Percentiles rank a stretch among this genome's conserved stretches.
phyloP scores from a whole-genome alignment of 2,329 filamentous ascomycete species.

The Fusarium papillatum region DNA sequence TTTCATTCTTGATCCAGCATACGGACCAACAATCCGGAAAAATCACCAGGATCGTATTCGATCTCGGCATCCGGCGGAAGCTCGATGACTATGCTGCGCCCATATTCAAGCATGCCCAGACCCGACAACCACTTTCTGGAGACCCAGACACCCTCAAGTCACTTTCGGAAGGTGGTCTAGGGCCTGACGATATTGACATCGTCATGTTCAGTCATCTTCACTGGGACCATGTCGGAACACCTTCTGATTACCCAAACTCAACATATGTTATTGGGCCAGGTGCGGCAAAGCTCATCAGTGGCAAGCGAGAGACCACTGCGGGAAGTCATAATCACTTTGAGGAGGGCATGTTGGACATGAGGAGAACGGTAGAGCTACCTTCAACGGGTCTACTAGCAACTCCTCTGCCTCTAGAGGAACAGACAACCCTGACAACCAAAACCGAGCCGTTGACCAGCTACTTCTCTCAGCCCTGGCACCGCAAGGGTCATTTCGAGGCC shows the following conservation, averaged over 20 bases:
- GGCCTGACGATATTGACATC: conserved; percentile 8
- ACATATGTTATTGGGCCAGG: conserved; percentile 19
- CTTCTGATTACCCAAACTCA: conserved; percentile 14
- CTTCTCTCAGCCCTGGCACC: conserved; percentile 2
- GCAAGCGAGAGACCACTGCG: background rate
- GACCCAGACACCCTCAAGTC: background rate
- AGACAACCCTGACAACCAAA: background rate
- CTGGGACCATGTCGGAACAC: conserved; percentile 27
- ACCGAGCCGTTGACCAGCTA: background rate
- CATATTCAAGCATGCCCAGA: conserved; percentile 11
- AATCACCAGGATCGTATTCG: conserved; percentile 13
- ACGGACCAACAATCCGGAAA: background rate
- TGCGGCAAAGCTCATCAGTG: conserved; percentile 6
- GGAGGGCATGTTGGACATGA: conserved; percentile 2
- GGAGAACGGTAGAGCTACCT: conserved; percentile 13
- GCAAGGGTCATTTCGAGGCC: background rate
- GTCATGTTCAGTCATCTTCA: conserved; percentile 27
- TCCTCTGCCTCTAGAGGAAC: conserved; percentile 5
- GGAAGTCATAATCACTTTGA: conserved; percentile 22
- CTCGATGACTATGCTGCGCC: conserved; percentile 5
- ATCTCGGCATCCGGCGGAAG: conserved; percentile 15
- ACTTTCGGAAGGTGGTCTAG: conserved; percentile 2
- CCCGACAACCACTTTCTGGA: conserved; percentile 11
- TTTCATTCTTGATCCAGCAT: conserved; percentile 26
- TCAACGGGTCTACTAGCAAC: background rate